A percentile compares a stretch with the other conserved stretches of the same genome.
Evolutionary conservation across 2,329 filamentous ascomycete species (phyloP).

Genomic region (Pyricularia grisea): DNA sequence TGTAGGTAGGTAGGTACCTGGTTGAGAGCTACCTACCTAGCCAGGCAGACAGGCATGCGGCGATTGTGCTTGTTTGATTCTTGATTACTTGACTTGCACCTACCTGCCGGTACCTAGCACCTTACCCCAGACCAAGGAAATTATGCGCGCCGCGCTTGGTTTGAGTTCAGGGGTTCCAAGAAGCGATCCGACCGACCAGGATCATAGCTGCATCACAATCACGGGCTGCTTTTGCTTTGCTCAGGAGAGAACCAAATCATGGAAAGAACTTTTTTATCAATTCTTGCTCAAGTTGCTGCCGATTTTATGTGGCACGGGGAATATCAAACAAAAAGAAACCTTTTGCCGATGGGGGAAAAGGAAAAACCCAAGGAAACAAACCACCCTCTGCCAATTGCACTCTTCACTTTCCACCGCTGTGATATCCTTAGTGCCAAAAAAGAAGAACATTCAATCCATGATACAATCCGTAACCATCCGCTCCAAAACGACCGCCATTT

Average conservation of each 20-base stretch:
- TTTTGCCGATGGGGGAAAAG: neutral
- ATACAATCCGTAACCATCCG: neutral
- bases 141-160: neutral
- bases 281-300: conserved; percentile 4
- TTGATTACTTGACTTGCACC: neutral
- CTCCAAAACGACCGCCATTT: neutral
- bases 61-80: neutral
- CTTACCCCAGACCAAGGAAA: neutral
- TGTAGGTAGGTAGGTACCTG: too few species aligned
- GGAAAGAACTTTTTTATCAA: neutral
- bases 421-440: neutral
- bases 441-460: neutral
- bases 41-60: too few species aligned
- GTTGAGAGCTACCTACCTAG: too few species aligned
- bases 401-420: neutral
- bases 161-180: neutral
- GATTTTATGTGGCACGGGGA: conserved; percentile 4
- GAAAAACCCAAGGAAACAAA: conserved; percentile 2
- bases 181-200: neutral
- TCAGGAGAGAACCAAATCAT: neutral
- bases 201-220: neutral
- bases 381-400: neutral
- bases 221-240: neutral
- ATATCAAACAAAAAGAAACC: conserved; percentile 4
- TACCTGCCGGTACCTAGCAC: neutral